A percentile compares a stretch with the other conserved stretches of the same genome.
Evolutionary conservation across 2,329 filamentous ascomycete genomes (phyloP).

Genomic region (Hymenoscyphus infarciens): DNA sequence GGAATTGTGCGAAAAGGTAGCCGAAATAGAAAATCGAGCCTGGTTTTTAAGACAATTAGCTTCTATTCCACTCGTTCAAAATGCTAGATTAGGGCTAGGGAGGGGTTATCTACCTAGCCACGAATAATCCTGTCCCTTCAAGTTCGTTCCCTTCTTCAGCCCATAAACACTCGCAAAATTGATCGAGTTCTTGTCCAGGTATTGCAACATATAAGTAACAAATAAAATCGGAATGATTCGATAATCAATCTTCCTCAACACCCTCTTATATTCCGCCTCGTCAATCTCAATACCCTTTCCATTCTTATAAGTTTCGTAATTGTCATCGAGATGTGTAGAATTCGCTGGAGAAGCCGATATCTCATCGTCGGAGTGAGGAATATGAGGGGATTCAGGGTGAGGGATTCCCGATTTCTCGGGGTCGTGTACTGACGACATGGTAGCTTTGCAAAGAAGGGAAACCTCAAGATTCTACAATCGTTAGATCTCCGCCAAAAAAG

Average conservation of each 20-base stretch:
- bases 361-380: not conserved
- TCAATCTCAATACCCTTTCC: constrained; percentile 30
- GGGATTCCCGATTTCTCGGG: not conserved
- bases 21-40: constrained; percentile 33
- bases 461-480: not conserved
- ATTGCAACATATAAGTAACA: constrained; percentile 55
- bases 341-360: constrained; percentile 23
- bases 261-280: constrained; percentile 33
- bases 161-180: constrained; percentile 45
- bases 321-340: constrained; percentile 35
- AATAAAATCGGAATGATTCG: constrained; percentile 54
- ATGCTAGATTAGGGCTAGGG: not conserved
- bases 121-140: constrained; percentile 31
- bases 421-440: not conserved
- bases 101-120: constrained; percentile 22
- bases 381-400: not conserved
- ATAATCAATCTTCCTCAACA: constrained; percentile 52
- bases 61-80: not conserved
- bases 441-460: too few species aligned
- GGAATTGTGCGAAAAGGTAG: constrained; percentile 28
- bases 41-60: not conserved
- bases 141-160: constrained; percentile 20
- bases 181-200: constrained; percentile 57
- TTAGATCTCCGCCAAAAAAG: not conserved
- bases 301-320: constrained; percentile 38